Evolutionary conservation across 768 basidiomycete genomes (phyloP).

Genomic region (Suillus alpinus): DNA sequence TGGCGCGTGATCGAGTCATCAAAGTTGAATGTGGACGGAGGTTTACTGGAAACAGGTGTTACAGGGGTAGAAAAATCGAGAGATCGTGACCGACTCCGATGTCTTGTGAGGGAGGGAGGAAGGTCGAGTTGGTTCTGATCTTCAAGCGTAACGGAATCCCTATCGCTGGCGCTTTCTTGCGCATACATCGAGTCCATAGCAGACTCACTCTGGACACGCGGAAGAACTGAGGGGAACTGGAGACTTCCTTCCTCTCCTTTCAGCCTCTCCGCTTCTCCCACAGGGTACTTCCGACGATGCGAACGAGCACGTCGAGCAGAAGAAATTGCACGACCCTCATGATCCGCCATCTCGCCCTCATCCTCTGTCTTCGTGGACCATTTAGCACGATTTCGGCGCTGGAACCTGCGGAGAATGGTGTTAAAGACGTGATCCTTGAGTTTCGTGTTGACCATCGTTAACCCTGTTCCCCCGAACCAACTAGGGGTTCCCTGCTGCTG

Average conservation of each 20-base stretch:
- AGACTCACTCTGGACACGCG: slow-evolving; percentile 67
- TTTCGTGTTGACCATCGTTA: slow-evolving; percentile 90
- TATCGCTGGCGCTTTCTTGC: slow-evolving; percentile 39
- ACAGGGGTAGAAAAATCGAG: slow-evolving; percentile 25
- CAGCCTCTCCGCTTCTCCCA: slow-evolving; percentile 34
- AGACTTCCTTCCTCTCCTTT: slow-evolving; percentile 38
- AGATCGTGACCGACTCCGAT: slow-evolving; percentile 43
- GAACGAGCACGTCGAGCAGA: slow-evolving; percentile 12
- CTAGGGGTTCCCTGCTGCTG: slow-evolving; percentile 38
- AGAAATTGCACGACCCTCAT: slow-evolving; percentile 32
- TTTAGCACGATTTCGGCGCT: slow-evolving; percentile 41
- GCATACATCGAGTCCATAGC: slow-evolving; percentile 35
- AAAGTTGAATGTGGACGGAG: slow-evolving; percentile 34
- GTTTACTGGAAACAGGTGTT: slow-evolving; percentile 27
- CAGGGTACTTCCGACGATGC: slow-evolving; percentile 13
- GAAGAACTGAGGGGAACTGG: slow-evolving; percentile 37
- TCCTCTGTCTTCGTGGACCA: slow-evolving; percentile 49
- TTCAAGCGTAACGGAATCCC: slow-evolving; percentile 35
- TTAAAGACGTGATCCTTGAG: slow-evolving; percentile 95
- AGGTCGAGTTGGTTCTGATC: slow-evolving; percentile 21
- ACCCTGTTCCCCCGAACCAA: slow-evolving; percentile 86
- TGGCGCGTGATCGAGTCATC: slow-evolving; percentile 70
- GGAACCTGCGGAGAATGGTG: slow-evolving; percentile 75
- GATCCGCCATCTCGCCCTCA: slow-evolving; percentile 50
- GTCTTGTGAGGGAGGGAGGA: slow-evolving; percentile 29